Percentiles rank a stretch among this genome's conserved stretches.
These are phyloP conservation scores for Clitoria ternatea DNA, from an alignment of 306 rosid species.

Conservation along the genomic window DNA sequence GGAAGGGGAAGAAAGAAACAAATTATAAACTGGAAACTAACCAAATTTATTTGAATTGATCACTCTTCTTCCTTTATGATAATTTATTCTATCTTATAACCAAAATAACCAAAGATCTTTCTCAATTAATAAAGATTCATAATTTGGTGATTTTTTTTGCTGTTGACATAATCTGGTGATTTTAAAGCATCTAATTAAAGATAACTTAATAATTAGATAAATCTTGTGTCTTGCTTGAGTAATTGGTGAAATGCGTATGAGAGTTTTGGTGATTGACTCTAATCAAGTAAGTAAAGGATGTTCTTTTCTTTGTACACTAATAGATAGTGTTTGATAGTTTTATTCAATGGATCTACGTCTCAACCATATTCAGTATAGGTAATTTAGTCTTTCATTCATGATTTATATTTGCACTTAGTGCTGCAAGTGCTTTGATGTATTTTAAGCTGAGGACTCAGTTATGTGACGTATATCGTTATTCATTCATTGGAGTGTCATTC, in stretches of 20 bases:
- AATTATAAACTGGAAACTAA: background rate
- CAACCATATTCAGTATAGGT: background rate
- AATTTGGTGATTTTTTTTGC: slow-evolving; percentile 2
- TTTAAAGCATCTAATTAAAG: background rate
- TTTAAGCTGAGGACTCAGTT: slow-evolving; percentile 1
- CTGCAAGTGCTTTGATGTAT: background rate
- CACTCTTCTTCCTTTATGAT: background rate
- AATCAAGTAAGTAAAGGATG: background rate
- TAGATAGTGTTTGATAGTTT: background rate
- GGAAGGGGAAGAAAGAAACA: background rate
- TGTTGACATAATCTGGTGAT: background rate
- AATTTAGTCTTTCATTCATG: background rate
- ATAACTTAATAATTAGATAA: background rate
- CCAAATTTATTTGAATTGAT: background rate
- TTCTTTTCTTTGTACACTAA: background rate
- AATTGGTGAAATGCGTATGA: background rate
- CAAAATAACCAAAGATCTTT: background rate
- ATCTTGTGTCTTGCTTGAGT: background rate
- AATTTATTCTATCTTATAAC: background rate
- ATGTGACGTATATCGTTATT: background rate
- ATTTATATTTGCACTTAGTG: background rate
- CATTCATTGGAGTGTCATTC: background rate
- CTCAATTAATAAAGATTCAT: background rate
- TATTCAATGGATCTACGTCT: background rate
- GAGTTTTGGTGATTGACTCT: background rate